phyloP scores from a whole-genome alignment of 176 grass and related monocot species.

The Aegilops umbellulata region DNA sequence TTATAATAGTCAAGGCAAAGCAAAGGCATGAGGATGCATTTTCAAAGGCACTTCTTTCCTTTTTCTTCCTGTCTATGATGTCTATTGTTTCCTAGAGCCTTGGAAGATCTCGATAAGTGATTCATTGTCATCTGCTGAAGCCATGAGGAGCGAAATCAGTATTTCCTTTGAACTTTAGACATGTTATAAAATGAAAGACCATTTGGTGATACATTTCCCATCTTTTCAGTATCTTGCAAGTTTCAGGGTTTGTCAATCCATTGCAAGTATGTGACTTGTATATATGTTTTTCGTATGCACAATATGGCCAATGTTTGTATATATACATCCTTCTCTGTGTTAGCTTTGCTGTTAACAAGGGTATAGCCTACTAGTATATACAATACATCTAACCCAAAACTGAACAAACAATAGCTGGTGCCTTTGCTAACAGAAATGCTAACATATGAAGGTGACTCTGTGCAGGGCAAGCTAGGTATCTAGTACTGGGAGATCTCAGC shows the following conservation, averaged over 20 bases:
- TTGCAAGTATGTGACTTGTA: neutral
- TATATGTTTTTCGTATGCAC: no score
- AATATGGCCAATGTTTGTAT: no score
- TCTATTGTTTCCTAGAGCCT: neutral
- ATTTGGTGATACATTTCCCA: neutral
- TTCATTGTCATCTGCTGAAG: neutral
- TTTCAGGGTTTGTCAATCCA: neutral
- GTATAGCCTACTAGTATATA: constrained; percentile 21
- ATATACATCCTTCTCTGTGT: constrained; percentile 42
- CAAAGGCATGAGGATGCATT: neutral
- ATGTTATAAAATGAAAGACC: neutral
- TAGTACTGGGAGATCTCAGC: neutral
- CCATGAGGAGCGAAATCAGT: neutral
- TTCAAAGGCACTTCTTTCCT: neutral
- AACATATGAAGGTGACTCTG: constrained; percentile 54
- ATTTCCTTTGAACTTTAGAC: rapidly evolving
- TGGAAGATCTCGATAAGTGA: neutral
- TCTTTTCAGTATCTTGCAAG: neutral
- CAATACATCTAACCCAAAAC: constrained; percentile 35
- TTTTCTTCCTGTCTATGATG: neutral
- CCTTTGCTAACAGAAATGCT: constrained; percentile 68
- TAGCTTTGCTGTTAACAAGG: constrained; percentile 71
- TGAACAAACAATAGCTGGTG: constrained; percentile 27
- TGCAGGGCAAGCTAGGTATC: neutral
- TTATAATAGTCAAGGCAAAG: neutral